A percentile compares a stretch with the other conserved stretches of the same genome.
Conservation (phyloP, 2,329 filamentous ascomycete genomes). For the Nemania sp. region DNA sequence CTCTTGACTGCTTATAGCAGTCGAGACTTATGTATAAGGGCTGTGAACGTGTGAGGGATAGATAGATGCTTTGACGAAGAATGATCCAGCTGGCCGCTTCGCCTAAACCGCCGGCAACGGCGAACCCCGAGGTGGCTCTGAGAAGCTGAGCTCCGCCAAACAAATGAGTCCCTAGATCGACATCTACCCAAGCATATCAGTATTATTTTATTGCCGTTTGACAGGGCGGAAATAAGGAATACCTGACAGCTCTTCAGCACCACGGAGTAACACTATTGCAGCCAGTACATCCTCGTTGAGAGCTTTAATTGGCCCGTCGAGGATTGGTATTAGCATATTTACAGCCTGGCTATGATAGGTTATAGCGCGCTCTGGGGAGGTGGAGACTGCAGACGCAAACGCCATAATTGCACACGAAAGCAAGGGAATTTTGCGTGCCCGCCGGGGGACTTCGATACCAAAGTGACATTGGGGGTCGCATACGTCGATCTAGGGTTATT, state of each 20-base stretch:
- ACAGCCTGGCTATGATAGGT: conserved; percentile 18
- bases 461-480: conserved; percentile 1
- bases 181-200: background rate
- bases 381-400: conserved; percentile 9
- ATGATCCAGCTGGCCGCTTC: conserved; percentile 21
- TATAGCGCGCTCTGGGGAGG: background rate
- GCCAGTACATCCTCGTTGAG: conserved; percentile 18
- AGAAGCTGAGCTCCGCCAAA: conserved; percentile 16
- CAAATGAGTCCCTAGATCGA: conserved; percentile 14
- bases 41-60: conserved; percentile 15
- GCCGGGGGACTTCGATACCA: conserved; percentile 11
- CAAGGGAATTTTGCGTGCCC: conserved; percentile 1
- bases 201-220: background rate
- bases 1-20: conserved; percentile 3
- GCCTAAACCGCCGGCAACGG: conserved; percentile 14
- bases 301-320: conserved; percentile 14
- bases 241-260: conserved; percentile 21
- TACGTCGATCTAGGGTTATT: background rate
- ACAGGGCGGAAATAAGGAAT: background rate
- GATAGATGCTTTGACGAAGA: conserved; percentile 16
- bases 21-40: conserved; percentile 9
- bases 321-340: conserved; percentile 18
- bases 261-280: conserved; percentile 17
- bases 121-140: conserved; percentile 8
- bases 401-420: conserved; percentile 2